Percentiles rank a stretch among this genome's conserved stretches.
These are phyloP conservation scores for Wickerhamomyces kurtzmanii DNA, from an alignment of 805 yeast species.

Conservation along the genomic window DNA sequence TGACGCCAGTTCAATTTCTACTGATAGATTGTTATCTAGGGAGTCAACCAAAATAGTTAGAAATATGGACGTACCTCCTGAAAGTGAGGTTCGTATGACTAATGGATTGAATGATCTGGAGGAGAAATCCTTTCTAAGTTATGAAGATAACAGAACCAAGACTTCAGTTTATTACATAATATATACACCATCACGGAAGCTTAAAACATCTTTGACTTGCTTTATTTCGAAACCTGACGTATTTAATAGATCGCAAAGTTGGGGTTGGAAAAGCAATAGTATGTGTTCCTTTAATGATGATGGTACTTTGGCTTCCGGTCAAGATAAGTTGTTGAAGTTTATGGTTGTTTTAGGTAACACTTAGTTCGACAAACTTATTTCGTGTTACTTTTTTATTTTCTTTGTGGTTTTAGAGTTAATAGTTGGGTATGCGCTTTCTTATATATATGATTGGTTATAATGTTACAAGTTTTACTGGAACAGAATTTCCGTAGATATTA, in stretches of 20 bases:
- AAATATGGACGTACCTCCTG: no score
- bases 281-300: constrained; percentile 42
- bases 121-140: constrained; percentile 22
- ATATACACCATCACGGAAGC: constrained; percentile 40
- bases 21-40: no score
- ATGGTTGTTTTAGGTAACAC: constrained; percentile 40
- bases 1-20: no score
- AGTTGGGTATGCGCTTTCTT: background rate
- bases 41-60: no score
- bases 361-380: constrained; percentile 12
- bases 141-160: constrained; percentile 35
- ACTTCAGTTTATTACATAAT: constrained; percentile 43
- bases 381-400: no score
- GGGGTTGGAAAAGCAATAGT: constrained; percentile 55
- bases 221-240: constrained; percentile 46
- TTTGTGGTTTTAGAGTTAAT: no score
- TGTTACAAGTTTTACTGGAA: background rate
- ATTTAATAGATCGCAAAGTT: constrained; percentile 43
- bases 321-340: constrained; percentile 33
- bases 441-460: background rate
- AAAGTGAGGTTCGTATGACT: no score
- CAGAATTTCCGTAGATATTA: background rate
- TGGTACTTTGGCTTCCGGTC: constrained; percentile 33
- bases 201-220: constrained; percentile 35
- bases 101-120: no score